These are phyloP conservation scores for Metschnikowia koreensis DNA, from an alignment of 805 yeast genomes.

Conservation along the genomic window DNA sequence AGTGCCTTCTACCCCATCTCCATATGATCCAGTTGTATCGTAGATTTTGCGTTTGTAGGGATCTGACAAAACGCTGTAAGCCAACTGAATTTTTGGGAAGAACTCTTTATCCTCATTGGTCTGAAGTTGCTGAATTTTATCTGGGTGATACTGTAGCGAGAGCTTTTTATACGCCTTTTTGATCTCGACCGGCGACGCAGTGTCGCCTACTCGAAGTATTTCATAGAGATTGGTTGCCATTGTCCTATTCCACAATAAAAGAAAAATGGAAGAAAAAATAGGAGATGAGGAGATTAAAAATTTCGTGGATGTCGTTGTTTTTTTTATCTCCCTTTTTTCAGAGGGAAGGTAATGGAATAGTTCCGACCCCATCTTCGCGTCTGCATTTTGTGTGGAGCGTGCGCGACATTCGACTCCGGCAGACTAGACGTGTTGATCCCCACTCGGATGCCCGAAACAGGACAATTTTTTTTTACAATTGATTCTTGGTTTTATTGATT, in stretches of 20 bases:
- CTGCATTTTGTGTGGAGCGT: constrained; percentile 7
- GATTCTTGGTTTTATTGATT: too few species aligned
- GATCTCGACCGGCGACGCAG: constrained; percentile 51
- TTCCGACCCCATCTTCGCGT: constrained; percentile 6
- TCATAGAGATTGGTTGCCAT: constrained; percentile 61
- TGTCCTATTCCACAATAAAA: not conserved
- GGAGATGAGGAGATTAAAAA: not conserved
- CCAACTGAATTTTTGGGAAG: constrained; percentile 72
- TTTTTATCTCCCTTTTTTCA: not conserved
- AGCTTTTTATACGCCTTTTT: constrained; percentile 48
- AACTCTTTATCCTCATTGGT: constrained; percentile 20
- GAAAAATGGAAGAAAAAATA: not conserved
- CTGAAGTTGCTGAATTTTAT: constrained; percentile 26
- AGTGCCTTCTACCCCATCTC: constrained; percentile 32
- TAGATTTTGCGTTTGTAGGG: constrained; percentile 51
- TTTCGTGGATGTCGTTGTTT: not conserved
- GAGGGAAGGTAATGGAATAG: not conserved
- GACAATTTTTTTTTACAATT: too few species aligned
- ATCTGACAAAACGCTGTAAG: constrained; percentile 69
- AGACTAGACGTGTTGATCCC: too few species aligned
- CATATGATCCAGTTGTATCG: constrained; percentile 69
- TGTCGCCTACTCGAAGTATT: constrained; percentile 40
- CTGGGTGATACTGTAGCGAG: constrained; percentile 27
- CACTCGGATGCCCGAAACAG: too few species aligned
- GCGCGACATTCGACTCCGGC: not conserved